Conservation (phyloP, 2,329 filamentous ascomycete genomes). For the Paecilomyces formosus region DNA sequence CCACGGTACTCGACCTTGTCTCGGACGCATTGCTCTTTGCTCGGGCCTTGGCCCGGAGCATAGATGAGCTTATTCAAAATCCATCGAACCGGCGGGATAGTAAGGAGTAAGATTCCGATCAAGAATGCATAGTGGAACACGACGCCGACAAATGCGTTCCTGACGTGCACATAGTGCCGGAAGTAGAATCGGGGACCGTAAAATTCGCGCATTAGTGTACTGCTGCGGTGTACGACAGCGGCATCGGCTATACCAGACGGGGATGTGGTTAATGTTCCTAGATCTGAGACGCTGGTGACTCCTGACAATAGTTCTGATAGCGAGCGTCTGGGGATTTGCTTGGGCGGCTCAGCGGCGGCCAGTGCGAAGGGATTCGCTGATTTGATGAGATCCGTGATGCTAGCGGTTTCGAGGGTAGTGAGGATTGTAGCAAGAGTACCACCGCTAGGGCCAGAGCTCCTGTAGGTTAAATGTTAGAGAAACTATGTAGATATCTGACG, state of each 20-base stretch:
- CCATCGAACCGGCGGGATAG: conserved; percentile 48
- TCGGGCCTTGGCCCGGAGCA: conserved; percentile 45
- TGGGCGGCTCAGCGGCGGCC: conserved; percentile 33
- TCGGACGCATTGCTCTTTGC: conserved; percentile 32
- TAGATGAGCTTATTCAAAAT: conserved; percentile 40
- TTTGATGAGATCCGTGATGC: conserved; percentile 38
- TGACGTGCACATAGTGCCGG: conserved; percentile 48
- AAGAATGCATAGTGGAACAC: conserved; percentile 43
- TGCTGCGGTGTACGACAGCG: conserved; percentile 53
- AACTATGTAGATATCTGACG: neutral
- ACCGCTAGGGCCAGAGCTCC: conserved; percentile 43
- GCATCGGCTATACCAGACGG: conserved; percentile 46
- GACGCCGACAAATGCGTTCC: conserved; percentile 41
- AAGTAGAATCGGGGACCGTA: conserved; percentile 55
- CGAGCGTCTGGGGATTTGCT: conserved; percentile 22
- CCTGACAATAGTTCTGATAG: conserved; percentile 20
- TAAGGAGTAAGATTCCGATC: conserved; percentile 39
- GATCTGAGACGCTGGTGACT: conserved; percentile 40
- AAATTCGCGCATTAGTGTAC: conserved; percentile 49
- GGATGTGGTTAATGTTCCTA: conserved; percentile 52
- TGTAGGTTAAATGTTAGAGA: conserved; percentile 10
- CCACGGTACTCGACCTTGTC: conserved; percentile 37
- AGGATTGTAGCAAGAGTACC: conserved; percentile 63
- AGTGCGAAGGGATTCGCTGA: conserved; percentile 46
- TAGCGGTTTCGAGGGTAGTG: conserved; percentile 43